These are phyloP conservation scores for Sporothrix brasiliensis DNA, from an alignment of 2,329 filamentous ascomycete genomes.

Conservation along the genomic window DNA sequence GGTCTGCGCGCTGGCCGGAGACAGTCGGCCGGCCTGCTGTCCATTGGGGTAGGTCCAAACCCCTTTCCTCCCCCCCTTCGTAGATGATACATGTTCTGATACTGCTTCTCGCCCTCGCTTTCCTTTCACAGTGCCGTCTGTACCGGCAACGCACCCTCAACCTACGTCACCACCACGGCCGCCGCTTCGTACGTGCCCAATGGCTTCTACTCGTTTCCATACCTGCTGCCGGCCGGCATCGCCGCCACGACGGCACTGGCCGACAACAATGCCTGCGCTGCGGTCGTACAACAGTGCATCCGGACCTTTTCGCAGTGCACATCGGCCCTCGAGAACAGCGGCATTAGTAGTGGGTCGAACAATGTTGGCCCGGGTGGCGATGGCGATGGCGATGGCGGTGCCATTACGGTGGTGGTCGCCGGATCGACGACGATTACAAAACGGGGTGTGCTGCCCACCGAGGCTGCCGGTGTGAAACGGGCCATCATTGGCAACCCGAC, in stretches of 20 bases:
- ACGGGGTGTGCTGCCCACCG: constrained; percentile 55
- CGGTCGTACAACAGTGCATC: constrained; percentile 56
- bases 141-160: constrained; percentile 57
- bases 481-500: constrained; percentile 31
- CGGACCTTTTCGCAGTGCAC: constrained; percentile 59
- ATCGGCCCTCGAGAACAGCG: constrained; percentile 48
- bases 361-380: constrained; percentile 35
- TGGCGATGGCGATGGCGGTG: constrained; percentile 35
- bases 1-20: constrained; percentile 53
- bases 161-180: constrained; percentile 43
- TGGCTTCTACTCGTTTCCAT: constrained; percentile 62
- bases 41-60: constrained; percentile 50
- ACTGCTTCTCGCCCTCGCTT: background rate
- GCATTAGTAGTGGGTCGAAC: constrained; percentile 39
- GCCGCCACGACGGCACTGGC: constrained; percentile 49
- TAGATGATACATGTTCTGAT: no score
- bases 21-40: constrained; percentile 57
- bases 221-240: constrained; percentile 45
- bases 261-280: constrained; percentile 55
- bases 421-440: constrained; percentile 28
- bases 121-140: constrained; percentile 52
- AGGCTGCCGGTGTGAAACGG: constrained; percentile 43
- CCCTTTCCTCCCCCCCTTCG: constrained; percentile 27
- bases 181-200: constrained; percentile 59
- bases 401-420: constrained; percentile 21